These are phyloP conservation scores for Rhodofomes roseus DNA, from an alignment of 1,284 basidiomycete genomes.

Conservation along the genomic window DNA sequence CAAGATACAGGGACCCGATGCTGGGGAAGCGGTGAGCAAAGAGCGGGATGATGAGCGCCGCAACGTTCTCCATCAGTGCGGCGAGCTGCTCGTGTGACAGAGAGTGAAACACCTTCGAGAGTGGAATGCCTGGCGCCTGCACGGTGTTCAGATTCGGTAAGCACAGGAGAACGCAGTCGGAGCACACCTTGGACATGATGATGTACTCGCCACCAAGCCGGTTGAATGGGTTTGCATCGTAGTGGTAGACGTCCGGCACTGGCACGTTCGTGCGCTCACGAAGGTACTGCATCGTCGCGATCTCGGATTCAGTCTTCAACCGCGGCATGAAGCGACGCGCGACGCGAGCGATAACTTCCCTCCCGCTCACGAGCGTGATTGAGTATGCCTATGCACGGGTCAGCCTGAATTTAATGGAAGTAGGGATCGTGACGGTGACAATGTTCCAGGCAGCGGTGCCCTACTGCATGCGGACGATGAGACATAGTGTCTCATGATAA, in stretches of 20 bases:
- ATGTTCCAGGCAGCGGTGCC: too few relatives aligned
- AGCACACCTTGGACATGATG: slow-evolving; percentile 72
- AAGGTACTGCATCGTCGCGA: slow-evolving; percentile 75
- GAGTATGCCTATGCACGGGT: slow-evolving; percentile 58
- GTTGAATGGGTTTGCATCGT: slow-evolving; percentile 79
- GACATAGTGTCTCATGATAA: too few relatives aligned
- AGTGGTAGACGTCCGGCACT: slow-evolving; percentile 68
- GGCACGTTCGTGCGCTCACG: slow-evolving; percentile 65
- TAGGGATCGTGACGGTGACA: too few relatives aligned
- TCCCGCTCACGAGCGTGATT: slow-evolving; percentile 57
- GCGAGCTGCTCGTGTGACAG: slow-evolving; percentile 59
- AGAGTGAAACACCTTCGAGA: slow-evolving; percentile 64
- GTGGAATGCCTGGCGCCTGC: slow-evolving; percentile 67
- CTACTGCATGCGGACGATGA: too few relatives aligned
- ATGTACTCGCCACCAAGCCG: slow-evolving; percentile 79
- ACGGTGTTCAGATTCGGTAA: background rate
- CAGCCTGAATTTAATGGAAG: background rate
- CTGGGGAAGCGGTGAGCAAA: slow-evolving; percentile 69
- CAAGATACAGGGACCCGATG: slow-evolving; percentile 70
- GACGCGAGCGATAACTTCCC: slow-evolving; percentile 68
- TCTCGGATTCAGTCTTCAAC: slow-evolving; percentile 78
- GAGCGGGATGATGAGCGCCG: slow-evolving; percentile 61
- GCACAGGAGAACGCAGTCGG: slow-evolving; percentile 1
- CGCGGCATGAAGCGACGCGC: slow-evolving; percentile 80
- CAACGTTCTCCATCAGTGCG: slow-evolving; percentile 63